Evolutionary conservation across 2,329 filamentous ascomycete species (phyloP).

Genomic region (Trichoderma sp.): DNA sequence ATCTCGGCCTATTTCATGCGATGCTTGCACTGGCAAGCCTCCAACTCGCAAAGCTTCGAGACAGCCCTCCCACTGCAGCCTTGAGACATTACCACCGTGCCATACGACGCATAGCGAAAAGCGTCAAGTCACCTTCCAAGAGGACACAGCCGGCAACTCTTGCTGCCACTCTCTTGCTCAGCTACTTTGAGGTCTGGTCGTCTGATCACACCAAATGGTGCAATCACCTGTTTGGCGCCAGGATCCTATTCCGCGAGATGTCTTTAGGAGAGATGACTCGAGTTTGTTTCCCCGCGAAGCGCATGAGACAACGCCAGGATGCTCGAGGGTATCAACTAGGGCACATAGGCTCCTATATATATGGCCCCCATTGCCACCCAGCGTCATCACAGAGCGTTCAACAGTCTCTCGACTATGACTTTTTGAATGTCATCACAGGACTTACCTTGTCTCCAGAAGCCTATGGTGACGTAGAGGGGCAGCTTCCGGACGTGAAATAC

Average conservation of each 20-base stretch:
- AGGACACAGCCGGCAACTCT: conserved; percentile 78
- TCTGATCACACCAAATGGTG: conserved; percentile 97
- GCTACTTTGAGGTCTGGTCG: conserved; percentile 92
- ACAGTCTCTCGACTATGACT: conserved; percentile 43
- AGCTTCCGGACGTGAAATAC: conserved; percentile 30
- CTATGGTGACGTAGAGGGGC: conserved; percentile 38
- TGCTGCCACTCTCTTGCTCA: conserved; percentile 83
- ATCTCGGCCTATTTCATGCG: conserved; percentile 86
- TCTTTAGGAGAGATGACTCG: conserved; percentile 74
- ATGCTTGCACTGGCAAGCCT: conserved; percentile 85
- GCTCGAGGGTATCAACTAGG: background rate
- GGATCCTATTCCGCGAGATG: conserved; percentile 79
- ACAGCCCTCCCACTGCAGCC: conserved; percentile 72
- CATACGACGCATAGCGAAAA: conserved; percentile 73
- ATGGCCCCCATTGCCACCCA: conserved; percentile 32
- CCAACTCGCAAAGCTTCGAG: conserved; percentile 82
- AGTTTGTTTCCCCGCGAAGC: conserved; percentile 66
- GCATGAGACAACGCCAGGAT: conserved; percentile 30
- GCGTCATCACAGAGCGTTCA: background rate
- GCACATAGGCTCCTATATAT: background rate
- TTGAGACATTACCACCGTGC: conserved; percentile 91
- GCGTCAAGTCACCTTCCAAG: conserved; percentile 67
- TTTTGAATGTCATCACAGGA: conserved; percentile 47
- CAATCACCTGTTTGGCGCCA: conserved; percentile 82
- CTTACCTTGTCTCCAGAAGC: conserved; percentile 40